Conservation (phyloP, 768 basidiomycete genomes). For the Lactarius deliciosus region DNA sequence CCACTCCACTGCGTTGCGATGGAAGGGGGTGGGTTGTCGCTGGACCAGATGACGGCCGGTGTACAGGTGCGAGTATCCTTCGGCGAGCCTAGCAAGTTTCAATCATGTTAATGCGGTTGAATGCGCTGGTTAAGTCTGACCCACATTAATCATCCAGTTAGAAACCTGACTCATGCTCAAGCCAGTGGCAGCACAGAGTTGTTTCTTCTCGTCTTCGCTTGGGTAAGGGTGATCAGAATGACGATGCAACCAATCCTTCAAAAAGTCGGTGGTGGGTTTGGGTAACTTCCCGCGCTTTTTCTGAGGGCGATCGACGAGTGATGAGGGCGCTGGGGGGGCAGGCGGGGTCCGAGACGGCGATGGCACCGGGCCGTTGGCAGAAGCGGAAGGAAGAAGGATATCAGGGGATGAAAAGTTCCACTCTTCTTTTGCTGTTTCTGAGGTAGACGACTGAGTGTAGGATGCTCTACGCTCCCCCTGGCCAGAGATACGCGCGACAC, state of each 20-base stretch:
- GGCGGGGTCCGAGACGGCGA: constrained; percentile 51
- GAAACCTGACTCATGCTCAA: constrained; percentile 88
- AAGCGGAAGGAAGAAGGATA: constrained; percentile 47
- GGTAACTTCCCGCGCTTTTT: constrained; percentile 87
- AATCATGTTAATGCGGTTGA: constrained; percentile 27
- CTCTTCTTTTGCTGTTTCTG: constrained; percentile 58
- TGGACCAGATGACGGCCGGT: constrained; percentile 70
- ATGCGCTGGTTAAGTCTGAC: constrained; percentile 31
- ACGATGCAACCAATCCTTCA: constrained; percentile 85
- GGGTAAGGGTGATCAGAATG: constrained; percentile 90
- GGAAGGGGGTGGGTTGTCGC: constrained; percentile 75
- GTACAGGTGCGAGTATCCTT: constrained; percentile 80
- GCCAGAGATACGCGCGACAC: constrained; percentile 68
- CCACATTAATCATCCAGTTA: constrained; percentile 91
- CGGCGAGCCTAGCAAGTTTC: constrained; percentile 59
- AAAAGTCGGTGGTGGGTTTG: constrained; percentile 86
- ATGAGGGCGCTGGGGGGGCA: constrained; percentile 44
- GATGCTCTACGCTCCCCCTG: constrained; percentile 64
- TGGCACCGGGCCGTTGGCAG: constrained; percentile 40
- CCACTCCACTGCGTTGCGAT: constrained; percentile 33
- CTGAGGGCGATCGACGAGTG: constrained; percentile 71
- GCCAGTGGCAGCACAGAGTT: constrained; percentile 81
- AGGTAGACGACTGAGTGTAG: constrained; percentile 35
- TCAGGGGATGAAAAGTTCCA: constrained; percentile 68
- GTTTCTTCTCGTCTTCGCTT: constrained; percentile 88